phyloP scores from a whole-genome alignment of 2,329 filamentous ascomycete species.

The Malbranchea cinnamomea region DNA sequence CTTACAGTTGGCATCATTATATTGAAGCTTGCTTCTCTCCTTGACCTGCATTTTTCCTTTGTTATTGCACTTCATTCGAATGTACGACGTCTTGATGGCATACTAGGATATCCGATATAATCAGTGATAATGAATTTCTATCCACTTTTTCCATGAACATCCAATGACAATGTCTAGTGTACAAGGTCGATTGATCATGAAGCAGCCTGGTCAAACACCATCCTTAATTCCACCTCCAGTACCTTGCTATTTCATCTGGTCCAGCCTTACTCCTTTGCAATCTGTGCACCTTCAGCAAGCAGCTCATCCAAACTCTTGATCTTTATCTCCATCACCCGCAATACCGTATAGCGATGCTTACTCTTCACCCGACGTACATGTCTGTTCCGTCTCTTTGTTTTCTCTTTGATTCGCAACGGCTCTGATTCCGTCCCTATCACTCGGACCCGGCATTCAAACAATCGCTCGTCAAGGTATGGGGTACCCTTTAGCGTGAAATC shows the following conservation, averaged over 20 bases:
- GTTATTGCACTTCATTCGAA: no score
- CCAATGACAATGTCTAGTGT: no score
- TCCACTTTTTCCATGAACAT: no score
- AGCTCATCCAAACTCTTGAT: constrained; percentile 45
- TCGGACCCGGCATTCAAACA: constrained; percentile 73
- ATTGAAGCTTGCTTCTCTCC: no score
- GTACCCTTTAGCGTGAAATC: constrained; percentile 78
- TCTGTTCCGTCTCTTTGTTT: constrained; percentile 61
- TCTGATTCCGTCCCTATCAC: constrained; percentile 76
- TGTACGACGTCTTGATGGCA: no score
- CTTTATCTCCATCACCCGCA: constrained; percentile 70
- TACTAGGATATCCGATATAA: no score
- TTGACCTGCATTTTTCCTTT: no score
- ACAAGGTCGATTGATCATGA: no score
- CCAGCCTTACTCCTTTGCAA: constrained; percentile 18
- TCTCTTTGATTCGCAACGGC: constrained; percentile 61
- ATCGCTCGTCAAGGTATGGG: constrained; percentile 65
- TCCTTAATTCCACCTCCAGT: background rate
- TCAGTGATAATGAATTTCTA: no score
- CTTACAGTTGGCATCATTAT: no score
- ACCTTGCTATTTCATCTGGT: background rate
- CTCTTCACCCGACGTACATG: constrained; percentile 62
- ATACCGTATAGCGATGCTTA: constrained; percentile 79
- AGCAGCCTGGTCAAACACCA: no score
- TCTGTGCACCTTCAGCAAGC: constrained; percentile 26